phyloP scores from a whole-genome alignment of 179 eudicot genomes.

The Pouteria campechiana region DNA sequence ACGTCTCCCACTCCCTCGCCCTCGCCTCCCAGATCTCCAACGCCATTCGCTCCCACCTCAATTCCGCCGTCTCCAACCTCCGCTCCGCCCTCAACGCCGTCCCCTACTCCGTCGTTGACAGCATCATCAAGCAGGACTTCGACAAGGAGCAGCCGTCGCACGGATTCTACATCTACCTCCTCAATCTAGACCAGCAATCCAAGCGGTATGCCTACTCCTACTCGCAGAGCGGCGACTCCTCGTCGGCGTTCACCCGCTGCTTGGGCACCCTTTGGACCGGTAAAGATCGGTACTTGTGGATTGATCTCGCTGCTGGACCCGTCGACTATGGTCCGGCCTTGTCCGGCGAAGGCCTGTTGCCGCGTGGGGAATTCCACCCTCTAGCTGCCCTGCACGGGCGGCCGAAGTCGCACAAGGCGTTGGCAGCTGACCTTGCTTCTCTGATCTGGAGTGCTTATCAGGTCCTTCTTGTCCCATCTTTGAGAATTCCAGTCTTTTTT shows the following conservation, averaged over 20 bases:
- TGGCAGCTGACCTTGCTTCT: slow-evolving; percentile 67
- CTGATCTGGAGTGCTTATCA: slow-evolving; percentile 79
- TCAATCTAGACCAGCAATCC: slow-evolving; percentile 45
- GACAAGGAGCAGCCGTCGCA: slow-evolving; percentile 19
- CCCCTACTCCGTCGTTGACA: slow-evolving; percentile 33
- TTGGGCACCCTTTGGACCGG: slow-evolving; percentile 64
- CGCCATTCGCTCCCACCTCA: slow-evolving; percentile 16
- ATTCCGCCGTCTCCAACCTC: slow-evolving; percentile 27
- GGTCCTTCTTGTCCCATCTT: slow-evolving; percentile 70
- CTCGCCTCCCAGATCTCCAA: slow-evolving; percentile 27
- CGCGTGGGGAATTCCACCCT: slow-evolving; percentile 76
- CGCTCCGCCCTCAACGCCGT: slow-evolving; percentile 35
- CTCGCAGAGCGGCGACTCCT: slow-evolving; percentile 32
- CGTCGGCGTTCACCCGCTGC: slow-evolving; percentile 50
- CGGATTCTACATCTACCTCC: slow-evolving; percentile 39
- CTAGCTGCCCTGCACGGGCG: slow-evolving; percentile 53
- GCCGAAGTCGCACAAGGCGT: slow-evolving; percentile 59
- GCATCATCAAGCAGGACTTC: slow-evolving; percentile 30
- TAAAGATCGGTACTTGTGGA: slow-evolving; percentile 61
- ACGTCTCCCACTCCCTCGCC: slow-evolving; percentile 25
- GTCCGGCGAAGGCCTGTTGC: slow-evolving; percentile 81
- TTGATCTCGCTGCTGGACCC: slow-evolving; percentile 83
- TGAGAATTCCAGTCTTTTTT: slow-evolving; percentile 78
- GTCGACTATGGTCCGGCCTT: slow-evolving; percentile 86
- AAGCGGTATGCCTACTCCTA: slow-evolving; percentile 67